Evolutionary conservation across 257 asterid species (phyloP).

Genomic region (Eustoma russellianum): DNA sequence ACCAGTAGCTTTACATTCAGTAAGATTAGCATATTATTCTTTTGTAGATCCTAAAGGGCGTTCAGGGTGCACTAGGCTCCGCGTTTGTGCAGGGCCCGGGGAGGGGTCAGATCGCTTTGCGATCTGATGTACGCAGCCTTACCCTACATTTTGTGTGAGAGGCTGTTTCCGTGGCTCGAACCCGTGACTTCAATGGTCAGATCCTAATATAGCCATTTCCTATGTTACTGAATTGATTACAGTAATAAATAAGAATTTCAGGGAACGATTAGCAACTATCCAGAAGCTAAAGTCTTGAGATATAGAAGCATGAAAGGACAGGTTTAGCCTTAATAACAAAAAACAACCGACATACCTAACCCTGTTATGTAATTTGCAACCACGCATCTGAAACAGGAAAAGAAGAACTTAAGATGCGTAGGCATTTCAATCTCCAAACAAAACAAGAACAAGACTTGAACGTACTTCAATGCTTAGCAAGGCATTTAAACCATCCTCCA

Average conservation of each 20-base stretch:
- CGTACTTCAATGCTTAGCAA: slow-evolving; percentile 87
- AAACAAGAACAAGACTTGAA: slow-evolving; percentile 1
- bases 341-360: slow-evolving; percentile 49
- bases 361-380: slow-evolving; percentile 91
- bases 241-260: no score
- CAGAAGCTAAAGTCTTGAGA: no score
- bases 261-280: no score
- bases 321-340: background rate
- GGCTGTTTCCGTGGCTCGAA: no score
- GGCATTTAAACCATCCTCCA: slow-evolving; percentile 89
- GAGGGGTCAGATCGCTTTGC: no score
- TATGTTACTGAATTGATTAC: background rate
- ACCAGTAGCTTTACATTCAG: background rate
- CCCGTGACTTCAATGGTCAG: no score
- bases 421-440: slow-evolving; percentile 1
- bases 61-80: no score
- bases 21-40: background rate
- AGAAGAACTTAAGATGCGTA: slow-evolving; percentile 9
- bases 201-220: background rate
- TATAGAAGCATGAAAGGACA: background rate
- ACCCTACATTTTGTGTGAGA: no score
- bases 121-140: no score
- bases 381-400: slow-evolving; percentile 63
- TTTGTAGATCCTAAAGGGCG: background rate
- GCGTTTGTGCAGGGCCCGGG: no score